A percentile compares a stretch with the other conserved stretches of the same genome.
Evolutionary conservation across 495 filamentous ascomycete genomes (phyloP).

Genomic region (Lophiotrema nucula): DNA sequence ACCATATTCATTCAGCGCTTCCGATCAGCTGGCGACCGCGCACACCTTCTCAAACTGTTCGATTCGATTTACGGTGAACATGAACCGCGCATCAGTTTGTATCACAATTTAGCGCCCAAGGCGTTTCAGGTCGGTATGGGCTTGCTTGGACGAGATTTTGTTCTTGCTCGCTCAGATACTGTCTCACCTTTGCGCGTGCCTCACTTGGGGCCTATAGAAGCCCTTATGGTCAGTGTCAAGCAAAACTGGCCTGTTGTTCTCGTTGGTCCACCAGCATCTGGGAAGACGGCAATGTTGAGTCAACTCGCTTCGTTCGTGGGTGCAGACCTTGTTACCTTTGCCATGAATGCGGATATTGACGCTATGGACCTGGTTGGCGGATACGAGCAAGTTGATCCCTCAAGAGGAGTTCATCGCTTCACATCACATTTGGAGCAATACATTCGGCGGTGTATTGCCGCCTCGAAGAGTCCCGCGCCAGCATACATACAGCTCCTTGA

Average conservation of each 20-base stretch:
- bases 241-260: slow-evolving; percentile 86
- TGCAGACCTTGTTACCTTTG: slow-evolving; percentile 69
- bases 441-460: slow-evolving; percentile 54
- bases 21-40: slow-evolving; percentile 65
- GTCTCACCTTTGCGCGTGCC: slow-evolving; percentile 38
- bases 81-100: slow-evolving; percentile 45
- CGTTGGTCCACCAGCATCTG: slow-evolving; percentile 79
- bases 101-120: slow-evolving; percentile 65
- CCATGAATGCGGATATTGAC: slow-evolving; percentile 89
- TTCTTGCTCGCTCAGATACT: background rate
- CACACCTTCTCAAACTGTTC: slow-evolving; percentile 63
- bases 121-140: slow-evolving; percentile 79
- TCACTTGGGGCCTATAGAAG: slow-evolving; percentile 70
- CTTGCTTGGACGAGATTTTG: slow-evolving; percentile 56
- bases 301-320: slow-evolving; percentile 77
- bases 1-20: slow-evolving; percentile 89
- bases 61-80: slow-evolving; percentile 51
- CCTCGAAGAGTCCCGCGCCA: background rate
- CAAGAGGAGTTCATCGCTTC: slow-evolving; percentile 60
- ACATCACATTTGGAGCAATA: slow-evolving; percentile 54
- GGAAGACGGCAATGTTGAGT: slow-evolving; percentile 76
- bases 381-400: slow-evolving; percentile 88
- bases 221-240: slow-evolving; percentile 80
- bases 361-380: slow-evolving; percentile 96
- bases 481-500: slow-evolving; percentile 11